Evolutionary conservation across 2,329 filamentous ascomycete genomes (phyloP).

Genomic region (Paracamarosporium sp.): DNA sequence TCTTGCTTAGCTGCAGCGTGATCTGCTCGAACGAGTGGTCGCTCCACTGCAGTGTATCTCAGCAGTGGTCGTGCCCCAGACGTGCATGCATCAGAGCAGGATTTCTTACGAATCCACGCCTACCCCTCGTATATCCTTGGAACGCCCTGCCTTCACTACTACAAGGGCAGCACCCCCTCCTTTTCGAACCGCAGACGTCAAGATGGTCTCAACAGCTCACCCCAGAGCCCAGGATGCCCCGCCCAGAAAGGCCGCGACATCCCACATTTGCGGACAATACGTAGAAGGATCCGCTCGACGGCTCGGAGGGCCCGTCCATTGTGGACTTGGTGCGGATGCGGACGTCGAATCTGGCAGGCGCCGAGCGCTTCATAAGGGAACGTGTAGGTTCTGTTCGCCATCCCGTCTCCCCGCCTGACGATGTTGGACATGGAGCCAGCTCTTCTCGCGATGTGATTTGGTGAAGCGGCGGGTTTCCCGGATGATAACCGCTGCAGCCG

Average conservation of each 20-base stretch:
- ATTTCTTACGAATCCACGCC: neutral
- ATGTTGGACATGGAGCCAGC: neutral
- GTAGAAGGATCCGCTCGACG: neutral
- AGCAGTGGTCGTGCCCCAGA: neutral
- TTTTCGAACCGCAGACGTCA: neutral
- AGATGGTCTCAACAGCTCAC: neutral
- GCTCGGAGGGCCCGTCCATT: neutral
- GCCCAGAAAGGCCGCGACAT: neutral
- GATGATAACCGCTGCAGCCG: neutral
- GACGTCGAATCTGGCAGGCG: neutral
- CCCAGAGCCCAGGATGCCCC: neutral
- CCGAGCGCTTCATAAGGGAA: conserved; percentile 4
- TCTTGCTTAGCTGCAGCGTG: conserved; percentile 1
- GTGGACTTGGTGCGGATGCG: neutral
- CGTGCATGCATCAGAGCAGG: neutral
- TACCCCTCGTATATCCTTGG: neutral
- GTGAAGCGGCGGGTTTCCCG: neutral
- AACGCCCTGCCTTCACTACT: neutral
- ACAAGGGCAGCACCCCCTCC: neutral
- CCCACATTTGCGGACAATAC: neutral
- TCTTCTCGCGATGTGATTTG: neutral
- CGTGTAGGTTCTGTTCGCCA: neutral
- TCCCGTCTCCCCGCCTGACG: neutral
- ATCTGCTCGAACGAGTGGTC: neutral
- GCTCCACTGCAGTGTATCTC: neutral